Conservation (phyloP, 2,329 filamentous ascomycete species). For the Colletotrichum simmondsii region DNA sequence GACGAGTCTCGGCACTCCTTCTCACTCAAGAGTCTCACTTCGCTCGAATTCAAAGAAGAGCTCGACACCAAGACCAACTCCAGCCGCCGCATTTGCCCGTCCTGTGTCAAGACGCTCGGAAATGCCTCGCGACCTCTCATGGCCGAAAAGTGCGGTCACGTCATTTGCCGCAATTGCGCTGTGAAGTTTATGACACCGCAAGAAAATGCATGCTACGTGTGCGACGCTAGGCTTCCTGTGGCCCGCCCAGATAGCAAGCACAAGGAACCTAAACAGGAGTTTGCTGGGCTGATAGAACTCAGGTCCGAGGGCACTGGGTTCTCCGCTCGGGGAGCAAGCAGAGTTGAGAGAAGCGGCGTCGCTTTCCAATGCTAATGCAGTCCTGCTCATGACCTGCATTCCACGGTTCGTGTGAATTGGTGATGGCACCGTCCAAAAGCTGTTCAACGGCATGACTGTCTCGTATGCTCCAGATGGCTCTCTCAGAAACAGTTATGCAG, state of each 20-base stretch:
- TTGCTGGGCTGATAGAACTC: conserved; percentile 82
- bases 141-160: conserved; percentile 90
- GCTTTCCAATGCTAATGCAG: conserved; percentile 80
- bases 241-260: conserved; percentile 54
- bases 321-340: conserved; percentile 84
- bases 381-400: neutral
- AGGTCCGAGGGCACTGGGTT: conserved; percentile 92
- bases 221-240: conserved; percentile 79
- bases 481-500: neutral
- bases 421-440: neutral
- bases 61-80: conserved; percentile 58
- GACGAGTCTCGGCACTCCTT: conserved; percentile 76
- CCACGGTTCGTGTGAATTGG: neutral
- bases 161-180: conserved; percentile 87
- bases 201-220: conserved; percentile 82
- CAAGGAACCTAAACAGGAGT: conserved; percentile 58
- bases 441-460: neutral
- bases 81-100: conserved; percentile 73
- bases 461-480: neutral
- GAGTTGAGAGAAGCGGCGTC: conserved; percentile 82
- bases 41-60: conserved; percentile 81
- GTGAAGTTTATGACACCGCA: conserved; percentile 78
- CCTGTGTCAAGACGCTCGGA: conserved; percentile 83
- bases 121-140: conserved; percentile 87
- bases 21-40: conserved; percentile 81